A percentile compares a stretch with the other conserved stretches of the same genome.
These are phyloP conservation scores for Botrytis medusae DNA, from an alignment of 2,329 filamentous ascomycete genomes.

Conservation along the genomic window DNA sequence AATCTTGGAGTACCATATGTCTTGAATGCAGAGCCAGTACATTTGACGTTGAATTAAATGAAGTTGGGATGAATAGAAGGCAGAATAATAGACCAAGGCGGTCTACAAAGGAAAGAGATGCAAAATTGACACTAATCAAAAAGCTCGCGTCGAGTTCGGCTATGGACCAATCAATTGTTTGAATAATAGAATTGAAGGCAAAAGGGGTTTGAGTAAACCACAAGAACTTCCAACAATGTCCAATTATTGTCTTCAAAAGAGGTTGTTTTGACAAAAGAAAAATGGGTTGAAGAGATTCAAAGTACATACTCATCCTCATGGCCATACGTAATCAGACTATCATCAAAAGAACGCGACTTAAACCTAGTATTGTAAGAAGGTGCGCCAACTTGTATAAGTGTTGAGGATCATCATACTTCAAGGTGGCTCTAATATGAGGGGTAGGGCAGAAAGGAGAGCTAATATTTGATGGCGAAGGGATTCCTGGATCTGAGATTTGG, in stretches of 20 bases:
- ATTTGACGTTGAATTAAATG: neutral
- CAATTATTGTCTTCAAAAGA: neutral
- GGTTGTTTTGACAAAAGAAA: neutral
- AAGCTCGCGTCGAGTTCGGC: neutral
- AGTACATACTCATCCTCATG: neutral
- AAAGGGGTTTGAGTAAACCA: constrained; percentile 1
- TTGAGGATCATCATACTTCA: neutral
- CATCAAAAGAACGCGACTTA: neutral
- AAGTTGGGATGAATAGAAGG: neutral
- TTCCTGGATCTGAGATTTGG: neutral
- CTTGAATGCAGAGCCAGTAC: neutral
- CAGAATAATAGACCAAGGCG: constrained; percentile 3
- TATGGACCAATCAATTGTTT: constrained; percentile 4
- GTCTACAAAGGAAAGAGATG: neutral
- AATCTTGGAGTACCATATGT: neutral
- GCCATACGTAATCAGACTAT: neutral
- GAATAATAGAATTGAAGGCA: neutral
- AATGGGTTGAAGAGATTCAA: neutral
- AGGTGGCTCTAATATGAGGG: neutral
- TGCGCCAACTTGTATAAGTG: neutral
- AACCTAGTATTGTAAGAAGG: neutral
- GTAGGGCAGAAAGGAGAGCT: neutral
- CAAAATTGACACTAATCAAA: neutral
- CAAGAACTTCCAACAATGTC: neutral
- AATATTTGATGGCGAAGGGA: neutral